Conservation (phyloP, 1,284 basidiomycete species). For the Ceratobasidium papillatum region DNA sequence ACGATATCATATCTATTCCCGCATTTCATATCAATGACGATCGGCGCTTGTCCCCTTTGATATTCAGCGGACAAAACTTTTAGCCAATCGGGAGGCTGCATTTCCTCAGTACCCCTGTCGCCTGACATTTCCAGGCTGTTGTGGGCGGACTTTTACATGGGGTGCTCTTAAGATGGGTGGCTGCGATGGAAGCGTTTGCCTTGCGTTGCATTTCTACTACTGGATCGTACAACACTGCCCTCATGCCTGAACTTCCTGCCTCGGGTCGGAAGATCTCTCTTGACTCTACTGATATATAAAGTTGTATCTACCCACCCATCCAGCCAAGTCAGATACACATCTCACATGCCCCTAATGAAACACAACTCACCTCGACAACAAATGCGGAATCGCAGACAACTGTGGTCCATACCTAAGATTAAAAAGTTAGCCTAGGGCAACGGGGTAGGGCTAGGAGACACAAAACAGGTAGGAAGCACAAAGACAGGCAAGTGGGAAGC, state of each 20-base stretch:
- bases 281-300: constrained; percentile 72
- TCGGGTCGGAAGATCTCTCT: background rate
- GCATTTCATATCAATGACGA: background rate
- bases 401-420: constrained; percentile 81
- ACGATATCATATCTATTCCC: background rate
- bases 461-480: background rate
- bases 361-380: constrained; percentile 79
- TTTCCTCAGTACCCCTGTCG: constrained; percentile 1
- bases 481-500: background rate
- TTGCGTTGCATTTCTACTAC: constrained; percentile 7
- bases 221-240: constrained; percentile 23
- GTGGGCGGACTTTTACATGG: background rate
- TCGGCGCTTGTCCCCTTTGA: constrained; percentile 2
- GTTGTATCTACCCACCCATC: constrained; percentile 64
- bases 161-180: background rate
- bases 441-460: constrained; percentile 22
- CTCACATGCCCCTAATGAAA: background rate
- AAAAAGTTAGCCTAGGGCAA: constrained; percentile 23
- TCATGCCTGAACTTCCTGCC: background rate
- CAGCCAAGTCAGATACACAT: background rate
- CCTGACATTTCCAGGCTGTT: background rate
- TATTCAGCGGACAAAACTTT: constrained; percentile 7
- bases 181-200: background rate
- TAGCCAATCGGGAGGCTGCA: background rate
- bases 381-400: constrained; percentile 91